Percentiles rank a stretch among this genome's conserved stretches.
phyloP scores from a whole-genome alignment of 257 asterid species.

The Jasminum sambac region DNA sequence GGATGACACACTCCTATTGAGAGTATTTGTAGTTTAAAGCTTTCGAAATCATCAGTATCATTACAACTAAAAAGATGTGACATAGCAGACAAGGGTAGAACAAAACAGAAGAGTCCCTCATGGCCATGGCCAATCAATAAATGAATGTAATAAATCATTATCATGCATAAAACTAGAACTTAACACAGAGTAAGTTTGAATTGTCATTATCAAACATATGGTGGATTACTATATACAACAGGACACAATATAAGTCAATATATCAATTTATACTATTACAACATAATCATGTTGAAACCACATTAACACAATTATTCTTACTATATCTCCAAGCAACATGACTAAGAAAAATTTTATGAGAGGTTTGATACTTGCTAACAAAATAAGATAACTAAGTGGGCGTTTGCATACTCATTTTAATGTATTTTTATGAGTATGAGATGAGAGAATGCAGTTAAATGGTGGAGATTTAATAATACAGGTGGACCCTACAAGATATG shows the following conservation, averaged over 20 bases:
- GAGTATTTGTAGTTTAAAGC: background rate
- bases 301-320: background rate
- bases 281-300: background rate
- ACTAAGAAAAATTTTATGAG: background rate
- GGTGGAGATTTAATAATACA: too few relatives aligned
- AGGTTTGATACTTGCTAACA: background rate
- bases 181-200: background rate
- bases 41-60: background rate
- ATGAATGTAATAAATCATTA: background rate
- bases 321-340: background rate
- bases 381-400: background rate
- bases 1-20: background rate
- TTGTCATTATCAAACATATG: background rate
- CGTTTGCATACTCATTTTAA: too few relatives aligned
- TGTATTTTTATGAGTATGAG: too few relatives aligned
- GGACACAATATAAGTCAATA: background rate
- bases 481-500: too few relatives aligned
- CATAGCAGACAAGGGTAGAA: background rate
- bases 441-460: too few relatives aligned
- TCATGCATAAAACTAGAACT: background rate
- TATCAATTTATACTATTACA: background rate
- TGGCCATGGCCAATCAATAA: background rate
- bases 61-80: background rate
- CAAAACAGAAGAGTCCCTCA: background rate
- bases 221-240: background rate